Evolutionary conservation across 2,329 filamentous ascomycete species (phyloP), one percentile per base, ranked within the genome.

Genomic region (Trichothecium sympodiale): DNA sequence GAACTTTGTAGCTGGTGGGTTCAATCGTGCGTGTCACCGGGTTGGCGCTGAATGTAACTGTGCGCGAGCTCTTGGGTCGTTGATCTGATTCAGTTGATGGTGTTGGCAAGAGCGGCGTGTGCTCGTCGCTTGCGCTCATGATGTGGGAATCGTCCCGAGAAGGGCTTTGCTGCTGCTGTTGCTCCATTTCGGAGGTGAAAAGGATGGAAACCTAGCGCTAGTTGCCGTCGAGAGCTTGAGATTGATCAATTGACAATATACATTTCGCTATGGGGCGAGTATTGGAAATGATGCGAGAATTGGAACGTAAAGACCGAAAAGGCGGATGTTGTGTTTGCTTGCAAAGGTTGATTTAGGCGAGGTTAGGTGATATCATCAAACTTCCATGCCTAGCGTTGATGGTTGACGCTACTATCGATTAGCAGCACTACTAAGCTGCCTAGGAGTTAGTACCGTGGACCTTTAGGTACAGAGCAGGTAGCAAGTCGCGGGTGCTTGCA

Each of bases 31-130:
- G 67, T n/a, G 71, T 67, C 31, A 77, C 69, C 27, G 76, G 74
- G 43, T 80, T 77, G 4, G 80, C 71, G 52, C 84, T 83, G 65
- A 89, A 88, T 12, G 82, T 87, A 49, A 89, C 83, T 47, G 67
- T 83, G 44, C 82, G 74, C 34, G 64, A 49, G 13, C 67, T 62
- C 41, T 62, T 67, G 9, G 62, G 56, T 14, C 64, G 64, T 29
- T 41, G 36, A 27, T 55, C 50, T 29, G 51, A 39, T n/a, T 6
- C 13, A 7, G 13, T 20, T 12, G 38, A 20, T 23, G 23, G 5
- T 17, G 50, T 50, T 20, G 46, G 45, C 6, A 62, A 49, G 7
- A 62, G 46, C 35, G 59, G 59, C 32, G 57, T 55, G 35, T 50
- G 50, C 46, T 62, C 59, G 46, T 37, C 35, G 35, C 17, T 36